Percentiles rank a stretch among this genome's conserved stretches.
These are phyloP conservation scores for Cadophora sp. DNA, from an alignment of 2,329 filamentous ascomycete species.

Conservation along the genomic window DNA sequence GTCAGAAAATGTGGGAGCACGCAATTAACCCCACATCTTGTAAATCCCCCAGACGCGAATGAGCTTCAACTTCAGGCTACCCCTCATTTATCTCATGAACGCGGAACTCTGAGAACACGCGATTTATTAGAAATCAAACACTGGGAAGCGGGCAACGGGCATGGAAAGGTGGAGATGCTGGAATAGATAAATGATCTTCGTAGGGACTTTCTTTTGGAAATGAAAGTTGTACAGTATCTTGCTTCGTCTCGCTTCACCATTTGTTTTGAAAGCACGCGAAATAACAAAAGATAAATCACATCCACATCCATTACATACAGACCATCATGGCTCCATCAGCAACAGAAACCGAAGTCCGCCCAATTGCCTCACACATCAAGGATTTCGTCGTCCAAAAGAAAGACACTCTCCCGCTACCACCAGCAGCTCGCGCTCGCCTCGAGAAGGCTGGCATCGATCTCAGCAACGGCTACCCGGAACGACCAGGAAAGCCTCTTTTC, in stretches of 20 bases:
- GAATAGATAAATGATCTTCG: slow-evolving; percentile 7
- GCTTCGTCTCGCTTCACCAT: background rate
- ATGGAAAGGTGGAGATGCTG: slow-evolving; percentile 8
- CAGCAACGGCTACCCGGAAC: slow-evolving; percentile 74
- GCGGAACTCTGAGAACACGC: slow-evolving; percentile 6
- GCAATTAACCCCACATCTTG: slow-evolving; percentile 38
- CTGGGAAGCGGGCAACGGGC: background rate
- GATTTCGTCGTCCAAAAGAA: slow-evolving; percentile 69
- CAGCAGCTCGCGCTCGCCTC: slow-evolving; percentile 61
- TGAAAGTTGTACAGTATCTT: background rate
- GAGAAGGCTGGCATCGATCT: slow-evolving; percentile 74
- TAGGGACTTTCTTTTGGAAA: background rate
- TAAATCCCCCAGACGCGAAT: slow-evolving; percentile 19
- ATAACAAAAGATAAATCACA: background rate
- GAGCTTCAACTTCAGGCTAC: slow-evolving; percentile 16
- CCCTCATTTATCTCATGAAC: slow-evolving; percentile 21
- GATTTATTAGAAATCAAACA: slow-evolving; percentile 33
- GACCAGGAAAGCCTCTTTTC: slow-evolving; percentile 70
- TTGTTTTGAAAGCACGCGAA: background rate
- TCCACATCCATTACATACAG: no score
- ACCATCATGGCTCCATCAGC: slow-evolving; percentile 52
- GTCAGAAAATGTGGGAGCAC: slow-evolving; percentile 26
- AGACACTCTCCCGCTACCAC: slow-evolving; percentile 68
- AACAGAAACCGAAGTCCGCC: slow-evolving; percentile 51
- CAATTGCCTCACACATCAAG: slow-evolving; percentile 67